Evolutionary conservation across 495 filamentous ascomycete species (phyloP), one percentile per base, ranked within the genome.

Genomic region (Aspergillus steynii): DNA sequence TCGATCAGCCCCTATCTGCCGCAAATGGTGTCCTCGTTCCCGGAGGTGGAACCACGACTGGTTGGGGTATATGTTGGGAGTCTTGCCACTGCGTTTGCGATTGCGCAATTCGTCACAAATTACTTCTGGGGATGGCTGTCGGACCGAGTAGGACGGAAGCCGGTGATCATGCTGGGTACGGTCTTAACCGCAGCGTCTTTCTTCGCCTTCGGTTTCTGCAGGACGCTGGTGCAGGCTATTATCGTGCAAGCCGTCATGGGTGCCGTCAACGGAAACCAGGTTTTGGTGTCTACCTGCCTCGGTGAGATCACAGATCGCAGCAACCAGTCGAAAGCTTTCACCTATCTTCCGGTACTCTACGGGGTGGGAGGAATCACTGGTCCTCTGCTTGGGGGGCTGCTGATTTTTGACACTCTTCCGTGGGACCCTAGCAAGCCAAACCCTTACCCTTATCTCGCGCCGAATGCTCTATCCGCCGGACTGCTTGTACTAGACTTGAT

Each of bases 1-100:
- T 95, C 90, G 14, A 96, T 99, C 61, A 90, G 89, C n/a, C 95
- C 95, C 0, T 99, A 99, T 73, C 85, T 99, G 0, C 95, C 95
- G 0, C 85, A 92, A 59, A 98, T 98, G 94, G 86, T 90, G 2
- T 85, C 88, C 9, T 86, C 84, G 6, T 98, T 99, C 65, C 89
- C 91, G 4, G 90, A 92, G 61, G 88, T 97, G 31, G 79, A 88
- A 27, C 66, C 79, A 28, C 80, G 77, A 0, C 77, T 90, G 59
- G 89, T 92, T 27, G 95, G 95, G 5, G 70, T 98, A 37, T 97
- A 96, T 72, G 93, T 97, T 15, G 95, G 95, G 28, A 75, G 89
- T 48, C 88, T 98, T 48, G 96, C 92, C 0, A 96, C 91, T 2
- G 82, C 90, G 0, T 99, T 98, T 74, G 95, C 95, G 5, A 75